A percentile compares a stretch with the other conserved stretches of the same genome.
These are phyloP conservation scores for Naganishia kalamii DNA, from an alignment of 768 basidiomycete species.

Conservation along the genomic window DNA sequence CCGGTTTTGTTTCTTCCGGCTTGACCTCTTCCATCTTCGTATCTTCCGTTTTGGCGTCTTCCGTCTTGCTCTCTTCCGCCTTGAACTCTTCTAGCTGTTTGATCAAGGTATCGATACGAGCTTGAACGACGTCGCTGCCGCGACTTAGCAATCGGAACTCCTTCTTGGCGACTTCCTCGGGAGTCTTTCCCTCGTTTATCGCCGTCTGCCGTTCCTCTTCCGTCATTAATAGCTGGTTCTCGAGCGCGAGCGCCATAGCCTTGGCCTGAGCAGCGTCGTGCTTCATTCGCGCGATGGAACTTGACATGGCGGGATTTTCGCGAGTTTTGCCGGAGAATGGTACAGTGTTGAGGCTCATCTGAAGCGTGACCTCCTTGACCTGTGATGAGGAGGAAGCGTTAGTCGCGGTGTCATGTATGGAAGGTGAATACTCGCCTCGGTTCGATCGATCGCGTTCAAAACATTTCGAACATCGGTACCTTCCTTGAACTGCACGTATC, in stretches of 20 bases:
- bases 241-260: conserved; percentile 64
- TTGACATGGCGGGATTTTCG: conserved; percentile 73
- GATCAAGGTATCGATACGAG: conserved; percentile 21
- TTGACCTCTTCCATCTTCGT: conserved; percentile 26
- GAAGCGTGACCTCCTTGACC: conserved; percentile 93
- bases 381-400: conserved; percentile 41
- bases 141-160: conserved; percentile 27
- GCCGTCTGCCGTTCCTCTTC: conserved; percentile 19
- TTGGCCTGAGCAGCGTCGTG: conserved; percentile 75
- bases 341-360: conserved; percentile 58
- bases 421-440: conserved; percentile 59
- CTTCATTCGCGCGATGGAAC: conserved; percentile 67
- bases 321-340: conserved; percentile 73
- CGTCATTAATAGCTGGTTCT: conserved; percentile 54
- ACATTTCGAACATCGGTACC: conserved; percentile 74
- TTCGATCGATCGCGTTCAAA: conserved; percentile 68
- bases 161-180: conserved; percentile 50
- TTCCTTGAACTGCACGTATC: conserved; percentile 81
- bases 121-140: conserved; percentile 1
- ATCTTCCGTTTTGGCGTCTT: conserved; percentile 48
- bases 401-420: neutral
- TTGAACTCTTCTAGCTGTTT: conserved; percentile 55
- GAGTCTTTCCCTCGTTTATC: conserved; percentile 50
- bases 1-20: no score
- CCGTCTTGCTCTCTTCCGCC: neutral